A percentile compares a stretch with the other conserved stretches of the same genome.
Evolutionary conservation across 2,329 filamentous ascomycete species (phyloP).

Genomic region (Neofusicoccum kwambonambiense): DNA sequence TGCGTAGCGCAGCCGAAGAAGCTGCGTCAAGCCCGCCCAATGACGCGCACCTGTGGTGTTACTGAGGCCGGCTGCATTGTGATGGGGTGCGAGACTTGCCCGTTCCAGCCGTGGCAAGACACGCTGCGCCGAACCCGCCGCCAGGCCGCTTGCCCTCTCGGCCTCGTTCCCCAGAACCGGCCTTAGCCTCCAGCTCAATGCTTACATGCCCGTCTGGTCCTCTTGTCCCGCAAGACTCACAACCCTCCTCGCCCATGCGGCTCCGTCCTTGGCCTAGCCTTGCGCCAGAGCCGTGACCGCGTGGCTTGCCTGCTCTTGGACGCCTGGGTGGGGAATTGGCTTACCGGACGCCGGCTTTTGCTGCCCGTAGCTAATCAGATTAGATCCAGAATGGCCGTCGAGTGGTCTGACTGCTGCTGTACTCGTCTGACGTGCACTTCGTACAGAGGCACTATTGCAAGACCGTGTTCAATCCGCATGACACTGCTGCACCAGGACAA

Average conservation of each 20-base stretch:
- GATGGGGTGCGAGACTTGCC: background rate
- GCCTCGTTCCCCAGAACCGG: background rate
- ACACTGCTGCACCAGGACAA: background rate
- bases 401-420: background rate
- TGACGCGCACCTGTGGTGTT: background rate
- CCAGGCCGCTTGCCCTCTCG: background rate
- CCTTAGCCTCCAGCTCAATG: background rate
- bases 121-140: background rate
- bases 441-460: background rate
- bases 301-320: background rate
- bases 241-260: background rate
- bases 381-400: background rate
- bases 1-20: background rate
- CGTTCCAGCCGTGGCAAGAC: background rate
- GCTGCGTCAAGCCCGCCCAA: background rate
- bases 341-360: background rate
- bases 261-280: background rate
- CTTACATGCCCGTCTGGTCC: background rate
- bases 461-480: background rate
- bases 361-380: background rate
- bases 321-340: conserved; percentile 2
- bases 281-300: background rate
- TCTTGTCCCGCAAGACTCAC: background rate
- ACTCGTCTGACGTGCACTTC: background rate
- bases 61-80: background rate